Percentiles rank a stretch among this genome's conserved stretches.
These are phyloP conservation scores for Ramalina intermedia DNA, from an alignment of 495 filamentous ascomycete species.

Conservation along the genomic window DNA sequence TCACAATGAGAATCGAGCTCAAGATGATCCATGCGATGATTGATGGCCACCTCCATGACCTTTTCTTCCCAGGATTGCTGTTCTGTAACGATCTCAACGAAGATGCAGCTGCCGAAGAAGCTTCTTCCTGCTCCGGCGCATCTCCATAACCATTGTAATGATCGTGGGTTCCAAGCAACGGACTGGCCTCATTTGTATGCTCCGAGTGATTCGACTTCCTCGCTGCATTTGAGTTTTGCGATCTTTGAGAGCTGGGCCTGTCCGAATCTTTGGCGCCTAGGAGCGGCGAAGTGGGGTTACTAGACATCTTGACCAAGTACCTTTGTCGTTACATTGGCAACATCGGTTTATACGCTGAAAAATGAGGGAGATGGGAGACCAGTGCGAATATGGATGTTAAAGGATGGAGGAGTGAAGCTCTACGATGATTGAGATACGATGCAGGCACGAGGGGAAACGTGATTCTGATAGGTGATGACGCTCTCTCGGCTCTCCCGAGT, in stretches of 20 bases:
- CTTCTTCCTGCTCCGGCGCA: constrained; percentile 25
- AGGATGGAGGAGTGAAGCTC: too few species aligned
- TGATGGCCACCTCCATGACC: constrained; percentile 38
- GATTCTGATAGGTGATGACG: too few species aligned
- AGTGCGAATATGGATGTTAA: too few species aligned
- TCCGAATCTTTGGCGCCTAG: constrained; percentile 5
- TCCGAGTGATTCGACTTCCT: constrained; percentile 2
- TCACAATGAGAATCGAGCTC: constrained; percentile 28
- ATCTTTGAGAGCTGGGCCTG: constrained; percentile 4
- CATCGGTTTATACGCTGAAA: too few species aligned
- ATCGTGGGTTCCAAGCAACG: constrained; percentile 9
- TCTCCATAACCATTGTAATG: constrained; percentile 36
- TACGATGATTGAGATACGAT: too few species aligned
- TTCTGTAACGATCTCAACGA: constrained; percentile 17
- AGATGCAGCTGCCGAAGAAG: constrained; percentile 13
- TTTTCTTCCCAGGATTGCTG: constrained; percentile 15
- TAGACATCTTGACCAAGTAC: constrained; percentile 2
- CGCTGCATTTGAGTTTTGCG: constrained; percentile 7
- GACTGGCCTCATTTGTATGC: constrained; percentile 9
- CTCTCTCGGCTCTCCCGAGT: background rate
- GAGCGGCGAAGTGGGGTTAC: constrained; percentile 11
- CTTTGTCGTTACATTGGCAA: too few species aligned
- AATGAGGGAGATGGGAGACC: too few species aligned
- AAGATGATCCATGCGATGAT: constrained; percentile 39
- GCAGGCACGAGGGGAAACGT: too few species aligned